phyloP scores from a whole-genome alignment of 306 rosid species.

The Albizia julibrissin region DNA sequence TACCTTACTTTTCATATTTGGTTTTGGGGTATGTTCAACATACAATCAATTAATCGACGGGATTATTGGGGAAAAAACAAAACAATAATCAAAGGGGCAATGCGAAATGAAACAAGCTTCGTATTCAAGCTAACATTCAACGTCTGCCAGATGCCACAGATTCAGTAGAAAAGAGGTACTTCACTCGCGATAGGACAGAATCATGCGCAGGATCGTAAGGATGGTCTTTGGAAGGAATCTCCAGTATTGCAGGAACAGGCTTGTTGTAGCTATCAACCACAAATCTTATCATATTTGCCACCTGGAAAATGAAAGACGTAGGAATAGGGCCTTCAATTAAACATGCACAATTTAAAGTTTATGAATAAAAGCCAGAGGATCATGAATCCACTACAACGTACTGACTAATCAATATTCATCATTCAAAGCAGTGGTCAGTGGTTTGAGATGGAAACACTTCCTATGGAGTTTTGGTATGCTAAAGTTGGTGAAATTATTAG shows the following conservation, averaged over 20 bases:
- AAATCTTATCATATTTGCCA: conserved; percentile 94
- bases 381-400: not conserved
- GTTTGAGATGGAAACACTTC: not conserved
- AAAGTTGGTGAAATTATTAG: not conserved
- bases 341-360: not conserved
- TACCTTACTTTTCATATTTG: conserved; percentile 45
- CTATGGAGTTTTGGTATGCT: not conserved
- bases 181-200: conserved; percentile 90
- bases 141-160: conserved; percentile 90
- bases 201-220: conserved; percentile 94
- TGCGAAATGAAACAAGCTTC: not conserved
- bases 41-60: not conserved
- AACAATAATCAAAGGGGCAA: not conserved
- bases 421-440: not conserved
- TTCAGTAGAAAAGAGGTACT: conserved; percentile 82
- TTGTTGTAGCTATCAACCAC: conserved; percentile 88
- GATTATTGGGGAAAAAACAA: no score
- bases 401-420: not conserved
- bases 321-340: conserved; percentile 3
- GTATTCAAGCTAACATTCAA: conserved; percentile 41
- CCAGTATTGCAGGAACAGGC: conserved; percentile 91
- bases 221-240: conserved; percentile 95
- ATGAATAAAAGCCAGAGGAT: not conserved
- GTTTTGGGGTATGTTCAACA: conserved; percentile 44
- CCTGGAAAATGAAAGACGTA: conserved; percentile 49